phyloP scores from a whole-genome alignment of 768 basidiomycete species.

The Chiua virens region DNA sequence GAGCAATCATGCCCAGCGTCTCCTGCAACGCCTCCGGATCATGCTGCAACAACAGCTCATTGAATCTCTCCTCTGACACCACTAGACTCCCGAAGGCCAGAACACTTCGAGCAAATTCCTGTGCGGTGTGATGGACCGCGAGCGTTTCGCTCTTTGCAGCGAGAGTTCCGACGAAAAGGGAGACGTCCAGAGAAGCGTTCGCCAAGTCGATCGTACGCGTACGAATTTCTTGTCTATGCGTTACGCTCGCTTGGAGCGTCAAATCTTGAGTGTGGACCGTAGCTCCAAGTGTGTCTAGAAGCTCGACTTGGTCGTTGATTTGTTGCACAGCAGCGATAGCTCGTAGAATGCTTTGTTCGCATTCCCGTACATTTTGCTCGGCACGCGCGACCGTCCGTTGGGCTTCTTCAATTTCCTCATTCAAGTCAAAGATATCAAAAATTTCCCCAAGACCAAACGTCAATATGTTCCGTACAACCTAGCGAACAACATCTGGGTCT shows the following conservation, averaged over 20 bases:
- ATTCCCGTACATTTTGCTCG: neutral
- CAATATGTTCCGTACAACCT: slow-evolving; percentile 14
- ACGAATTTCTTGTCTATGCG: slow-evolving; percentile 5
- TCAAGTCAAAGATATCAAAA: slow-evolving; percentile 17
- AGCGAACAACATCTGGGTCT: neutral
- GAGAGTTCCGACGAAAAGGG: slow-evolving; percentile 13
- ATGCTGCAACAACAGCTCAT: slow-evolving; percentile 2
- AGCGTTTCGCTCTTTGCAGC: slow-evolving; percentile 16
- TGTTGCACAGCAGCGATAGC: slow-evolving; percentile 1
- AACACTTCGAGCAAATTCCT: slow-evolving; percentile 8
- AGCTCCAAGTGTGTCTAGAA: slow-evolving; percentile 3
- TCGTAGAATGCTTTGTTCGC: slow-evolving; percentile 10
- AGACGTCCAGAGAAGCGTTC: slow-evolving; percentile 14
- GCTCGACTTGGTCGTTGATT: slow-evolving; percentile 1
- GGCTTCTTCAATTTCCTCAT: slow-evolving; percentile 10
- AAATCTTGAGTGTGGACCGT: slow-evolving; percentile 2
- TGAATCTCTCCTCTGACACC: slow-evolving; percentile 1
- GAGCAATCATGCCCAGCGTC: slow-evolving; percentile 13
- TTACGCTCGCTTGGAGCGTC: slow-evolving; percentile 8
- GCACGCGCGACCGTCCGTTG: slow-evolving; percentile 9
- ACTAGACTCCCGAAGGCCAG: slow-evolving; percentile 10
- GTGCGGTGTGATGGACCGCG: slow-evolving; percentile 7
- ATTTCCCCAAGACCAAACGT: slow-evolving; percentile 15
- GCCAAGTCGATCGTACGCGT: slow-evolving; percentile 15
- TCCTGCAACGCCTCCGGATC: slow-evolving; percentile 7